A percentile compares a stretch with the other conserved stretches of the same genome.
Conservation (phyloP, 106 monocot genomes). For the Apostasia shenzhenica region DNA sequence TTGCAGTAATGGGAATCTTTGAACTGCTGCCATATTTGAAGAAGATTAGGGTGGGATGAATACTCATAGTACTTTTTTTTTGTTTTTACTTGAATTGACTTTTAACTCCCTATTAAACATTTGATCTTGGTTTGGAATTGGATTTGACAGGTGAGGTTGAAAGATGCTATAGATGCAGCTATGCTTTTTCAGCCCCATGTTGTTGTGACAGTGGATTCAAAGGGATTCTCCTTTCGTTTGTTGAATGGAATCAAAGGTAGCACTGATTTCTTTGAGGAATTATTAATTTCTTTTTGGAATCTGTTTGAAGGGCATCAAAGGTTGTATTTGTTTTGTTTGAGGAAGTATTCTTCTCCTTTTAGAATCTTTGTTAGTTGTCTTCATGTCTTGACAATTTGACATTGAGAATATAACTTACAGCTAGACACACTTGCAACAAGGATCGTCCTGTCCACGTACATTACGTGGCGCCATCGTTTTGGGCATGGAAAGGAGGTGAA, state of each 20-base stretch:
- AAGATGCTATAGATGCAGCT: constrained; percentile 49
- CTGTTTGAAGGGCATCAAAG: background rate
- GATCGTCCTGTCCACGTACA: constrained; percentile 60
- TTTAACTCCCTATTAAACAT: constrained; percentile 1
- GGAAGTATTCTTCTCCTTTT: background rate
- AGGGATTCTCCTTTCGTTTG: constrained; percentile 92
- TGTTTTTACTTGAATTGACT: constrained; percentile 1
- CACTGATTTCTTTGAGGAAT: background rate
- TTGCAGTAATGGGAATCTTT: constrained; percentile 94
- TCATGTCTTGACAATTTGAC: background rate
- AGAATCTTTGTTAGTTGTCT: background rate
- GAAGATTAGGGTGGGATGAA: constrained; percentile 54
- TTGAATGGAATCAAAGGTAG: constrained; percentile 64
- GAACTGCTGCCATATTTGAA: constrained; percentile 80
- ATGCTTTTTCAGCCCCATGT: constrained; percentile 75
- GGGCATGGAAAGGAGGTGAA: constrained; percentile 99
- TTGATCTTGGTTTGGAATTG: constrained; percentile 4
- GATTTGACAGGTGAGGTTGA: constrained; percentile 47
- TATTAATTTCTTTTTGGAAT: background rate
- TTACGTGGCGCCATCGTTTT: constrained; percentile 96
- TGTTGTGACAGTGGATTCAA: constrained; percentile 90
- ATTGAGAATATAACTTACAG: constrained; percentile 31
- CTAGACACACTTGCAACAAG: constrained; percentile 20
- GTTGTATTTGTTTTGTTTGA: background rate
- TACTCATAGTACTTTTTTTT: no score